Conservation (phyloP, 257 asterid genomes). For the Solanum gandarillasii region DNA sequence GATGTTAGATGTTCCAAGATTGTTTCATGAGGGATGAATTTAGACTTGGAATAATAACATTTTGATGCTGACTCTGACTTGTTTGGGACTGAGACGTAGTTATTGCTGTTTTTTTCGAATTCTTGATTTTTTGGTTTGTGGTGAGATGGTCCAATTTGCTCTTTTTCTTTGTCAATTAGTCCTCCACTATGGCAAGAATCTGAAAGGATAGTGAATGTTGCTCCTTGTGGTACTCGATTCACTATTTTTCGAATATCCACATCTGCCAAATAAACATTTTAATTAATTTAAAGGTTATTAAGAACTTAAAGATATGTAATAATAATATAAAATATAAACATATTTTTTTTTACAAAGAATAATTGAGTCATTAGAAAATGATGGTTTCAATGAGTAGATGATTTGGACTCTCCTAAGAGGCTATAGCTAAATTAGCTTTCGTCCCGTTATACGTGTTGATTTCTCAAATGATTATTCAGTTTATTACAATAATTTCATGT, state of each 20-base stretch:
- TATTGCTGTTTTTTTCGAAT: background rate
- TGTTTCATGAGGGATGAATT: constrained; percentile 40
- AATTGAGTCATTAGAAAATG: background rate
- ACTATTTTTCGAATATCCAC: constrained; percentile 68
- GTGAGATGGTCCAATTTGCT: constrained; percentile 61
- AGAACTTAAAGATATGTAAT: background rate
- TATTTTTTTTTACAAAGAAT: background rate
- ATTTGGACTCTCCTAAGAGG: background rate
- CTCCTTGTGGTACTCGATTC: constrained; percentile 57
- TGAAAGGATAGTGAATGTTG: constrained; percentile 67
- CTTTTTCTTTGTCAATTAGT: constrained; percentile 79
- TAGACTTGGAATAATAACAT: constrained; percentile 12
- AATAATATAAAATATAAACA: background rate
- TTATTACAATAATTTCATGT: background rate
- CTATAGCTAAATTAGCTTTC: background rate
- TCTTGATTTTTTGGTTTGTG: background rate
- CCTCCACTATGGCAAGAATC: constrained; percentile 96
- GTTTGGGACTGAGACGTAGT: background rate
- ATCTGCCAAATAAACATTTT: constrained; percentile 20
- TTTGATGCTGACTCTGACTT: background rate
- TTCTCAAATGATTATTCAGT: background rate
- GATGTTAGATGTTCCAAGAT: constrained; percentile 39
- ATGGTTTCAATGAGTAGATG: background rate
- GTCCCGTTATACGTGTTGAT: background rate
- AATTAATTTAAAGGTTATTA: background rate